Evolutionary conservation across 108 stramenopile genomes (phyloP), one percentile per base, ranked within the genome.

Genomic region (Nitzschia sp.): DNA sequence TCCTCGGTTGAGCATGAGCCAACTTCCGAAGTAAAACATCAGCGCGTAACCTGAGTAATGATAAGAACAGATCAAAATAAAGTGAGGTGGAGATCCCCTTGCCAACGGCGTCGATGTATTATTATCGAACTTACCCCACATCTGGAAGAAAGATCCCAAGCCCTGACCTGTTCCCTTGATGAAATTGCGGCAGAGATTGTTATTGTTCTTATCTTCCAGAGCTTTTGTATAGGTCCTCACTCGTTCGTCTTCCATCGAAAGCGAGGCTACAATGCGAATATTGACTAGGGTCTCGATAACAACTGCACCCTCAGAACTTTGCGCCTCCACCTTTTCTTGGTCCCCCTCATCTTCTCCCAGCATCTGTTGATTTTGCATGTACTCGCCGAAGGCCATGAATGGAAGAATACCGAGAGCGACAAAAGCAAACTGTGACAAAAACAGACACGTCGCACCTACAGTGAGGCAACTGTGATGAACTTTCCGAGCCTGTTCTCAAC

Each of bases 351-450:
- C 84, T 71, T 71, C 72, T 50, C 79, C 85, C 47, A 81, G 64
- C 66, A 75, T 86, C 33, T 75, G 46, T 82, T 87, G 77, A 84
- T 92, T 92, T 59, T 93, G 85, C 29, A 93, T 41, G 30, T 80
- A 78, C 11, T 82, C 75, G 36, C 87, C 91, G 58, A 76, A 85
- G 36, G 75, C 84, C 80, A 79, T 76, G 58, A 85, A 71, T 6
- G 89, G 89, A 45, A 93, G 59, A 31, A 79, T 76, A 11, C 60
- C 79, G 23, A 89, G 71, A 16, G 71, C 66, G 15, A 74, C 53
- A 21, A 79, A 74, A 3, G 78, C 78, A 70, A 79, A 70, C 46
- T 67, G 29, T 19, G 16, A 52, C 11, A 52, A n/a, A n/a, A n/a
- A n/a, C n/a, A n/a, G n/a, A n/a, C n/a, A n/a, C n/a, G n/a, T n/a